phyloP scores from a whole-genome alignment of 2,329 filamentous ascomycete genomes.

The Chaetoscypha palmicola region DNA sequence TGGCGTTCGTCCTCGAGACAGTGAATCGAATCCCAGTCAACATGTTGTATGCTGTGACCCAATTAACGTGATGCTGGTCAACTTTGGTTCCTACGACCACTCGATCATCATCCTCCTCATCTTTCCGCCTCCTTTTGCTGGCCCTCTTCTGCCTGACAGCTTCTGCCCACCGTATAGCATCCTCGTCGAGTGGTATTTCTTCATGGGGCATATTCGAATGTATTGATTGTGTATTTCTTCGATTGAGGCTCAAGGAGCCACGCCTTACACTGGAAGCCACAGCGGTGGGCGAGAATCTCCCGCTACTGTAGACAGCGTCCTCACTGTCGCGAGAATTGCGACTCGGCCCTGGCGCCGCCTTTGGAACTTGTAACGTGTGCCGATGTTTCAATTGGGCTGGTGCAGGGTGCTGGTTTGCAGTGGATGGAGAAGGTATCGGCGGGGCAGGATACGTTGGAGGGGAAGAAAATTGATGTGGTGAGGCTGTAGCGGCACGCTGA shows the following conservation, averaged over 20 bases:
- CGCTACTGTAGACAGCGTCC: conserved; percentile 63
- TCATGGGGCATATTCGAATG: conserved; percentile 79
- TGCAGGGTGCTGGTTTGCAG: conserved; percentile 38
- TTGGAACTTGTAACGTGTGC: conserved; percentile 84
- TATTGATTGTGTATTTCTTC: conserved; percentile 76
- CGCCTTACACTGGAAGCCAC: conserved; percentile 56
- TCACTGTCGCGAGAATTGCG: conserved; percentile 66
- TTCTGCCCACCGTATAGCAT: conserved; percentile 87
- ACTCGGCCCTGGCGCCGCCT: conserved; percentile 52
- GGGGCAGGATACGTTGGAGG: conserved; percentile 50
- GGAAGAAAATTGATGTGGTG: conserved; percentile 49
- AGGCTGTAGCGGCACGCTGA: conserved; percentile 27
- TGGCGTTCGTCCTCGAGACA: conserved; percentile 92
- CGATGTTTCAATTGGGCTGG: conserved; percentile 64
- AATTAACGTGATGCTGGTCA: conserved; percentile 94
- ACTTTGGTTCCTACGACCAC: conserved; percentile 96
- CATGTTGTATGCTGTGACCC: conserved; percentile 99
- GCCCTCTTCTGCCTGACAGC: conserved; percentile 86
- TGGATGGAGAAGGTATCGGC: conserved; percentile 40
- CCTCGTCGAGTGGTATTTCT: conserved; percentile 79
- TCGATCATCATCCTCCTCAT: conserved; percentile 86
- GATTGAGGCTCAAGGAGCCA: conserved; percentile 74
- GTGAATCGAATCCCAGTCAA: conserved; percentile 96
- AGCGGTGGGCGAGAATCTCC: conserved; percentile 66
- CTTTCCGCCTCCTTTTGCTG: conserved; percentile 73